Evolutionary conservation across 495 filamentous ascomycete genomes (phyloP), one percentile per base, ranked within the genome.

Genomic region (Tuber borchii): DNA sequence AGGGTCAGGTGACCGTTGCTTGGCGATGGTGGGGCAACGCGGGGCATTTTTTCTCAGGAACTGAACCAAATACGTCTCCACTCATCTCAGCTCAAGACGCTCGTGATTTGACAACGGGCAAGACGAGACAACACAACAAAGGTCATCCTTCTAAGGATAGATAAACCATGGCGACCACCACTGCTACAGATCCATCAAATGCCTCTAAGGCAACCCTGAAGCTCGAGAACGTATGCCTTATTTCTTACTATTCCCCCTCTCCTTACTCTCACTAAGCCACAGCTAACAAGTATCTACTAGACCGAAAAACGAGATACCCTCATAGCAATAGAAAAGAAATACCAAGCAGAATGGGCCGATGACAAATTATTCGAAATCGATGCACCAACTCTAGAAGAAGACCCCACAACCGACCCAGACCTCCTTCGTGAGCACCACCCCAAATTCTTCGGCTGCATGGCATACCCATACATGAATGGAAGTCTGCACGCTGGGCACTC

Each of bases 401-500:
- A 92, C 51, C 93, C 94, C 69, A 87, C 90, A 73, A 90, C 93
- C 78, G 86, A 90, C 56, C 84, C 92, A 69, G 88, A 87, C 34
- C 91, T 93, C 77, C 87, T 97, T 77, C 92, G 92, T 82, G 87
- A 90, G 79, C 91, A 91, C 83, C 85, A 91, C 83, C 95, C 95
- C 80, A 97, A 97, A 86, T 97, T 92, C 86, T 94, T 96, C 80
- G 94, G 91, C 74, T 94, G 91, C 56, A 95, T 97, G 87, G 94
- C 94, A 69, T 99, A 94, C 80, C 94, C 93, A 44, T 97, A 98
- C 84, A 97, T 97, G 91, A 98, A 98, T 85, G 95, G 95, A 74
- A 94, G 91, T 77, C 88, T 97, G 44, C 95, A 98, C 81, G 93
- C 91, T 20, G 95, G 95, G 71, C 95, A 98, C 86, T 91, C 89